phyloP scores from a whole-genome alignment of 192 early-diverging fungal species.

The Entomortierella parvispora region DNA sequence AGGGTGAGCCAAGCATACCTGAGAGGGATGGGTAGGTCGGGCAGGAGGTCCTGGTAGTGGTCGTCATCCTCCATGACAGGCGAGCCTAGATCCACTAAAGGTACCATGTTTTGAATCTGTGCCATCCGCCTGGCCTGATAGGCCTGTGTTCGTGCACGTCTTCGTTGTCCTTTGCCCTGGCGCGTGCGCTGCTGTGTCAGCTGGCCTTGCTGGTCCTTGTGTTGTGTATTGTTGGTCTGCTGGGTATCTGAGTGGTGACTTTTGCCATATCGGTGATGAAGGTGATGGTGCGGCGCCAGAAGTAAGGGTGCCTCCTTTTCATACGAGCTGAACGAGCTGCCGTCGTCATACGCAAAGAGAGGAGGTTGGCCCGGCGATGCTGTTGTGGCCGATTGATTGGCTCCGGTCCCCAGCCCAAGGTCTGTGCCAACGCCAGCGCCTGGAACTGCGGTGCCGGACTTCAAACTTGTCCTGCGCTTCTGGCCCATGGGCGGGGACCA shows the following conservation, averaged over 20 bases:
- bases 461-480: conserved; percentile 11
- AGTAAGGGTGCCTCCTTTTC: conserved; percentile 7
- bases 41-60: conserved; percentile 1
- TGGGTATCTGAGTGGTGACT: not conserved
- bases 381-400: not conserved
- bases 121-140: conserved; percentile 39
- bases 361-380: too few species aligned
- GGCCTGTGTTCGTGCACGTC: conserved; percentile 26
- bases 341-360: not conserved
- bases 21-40: conserved; percentile 33
- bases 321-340: conserved; percentile 9
- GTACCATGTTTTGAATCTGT: conserved; percentile 15
- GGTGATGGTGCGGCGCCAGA: conserved; percentile 1
- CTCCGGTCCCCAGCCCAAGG: not conserved
- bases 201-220: not conserved
- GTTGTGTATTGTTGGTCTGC: conserved; percentile 4
- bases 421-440: not conserved
- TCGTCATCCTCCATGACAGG: conserved; percentile 48
- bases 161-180: conserved; percentile 26
- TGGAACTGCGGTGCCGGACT: conserved; percentile 3
- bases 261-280: not conserved
- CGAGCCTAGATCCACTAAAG: conserved; percentile 38
- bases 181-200: conserved; percentile 3
- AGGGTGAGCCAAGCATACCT: conserved; percentile 14
- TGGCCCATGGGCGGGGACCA: conserved; percentile 25